Evolutionary conservation across 371 early-diverging fungal genomes (phyloP), one percentile per base, ranked within the genome.

Genomic region (Vittaforma corneae): DNA sequence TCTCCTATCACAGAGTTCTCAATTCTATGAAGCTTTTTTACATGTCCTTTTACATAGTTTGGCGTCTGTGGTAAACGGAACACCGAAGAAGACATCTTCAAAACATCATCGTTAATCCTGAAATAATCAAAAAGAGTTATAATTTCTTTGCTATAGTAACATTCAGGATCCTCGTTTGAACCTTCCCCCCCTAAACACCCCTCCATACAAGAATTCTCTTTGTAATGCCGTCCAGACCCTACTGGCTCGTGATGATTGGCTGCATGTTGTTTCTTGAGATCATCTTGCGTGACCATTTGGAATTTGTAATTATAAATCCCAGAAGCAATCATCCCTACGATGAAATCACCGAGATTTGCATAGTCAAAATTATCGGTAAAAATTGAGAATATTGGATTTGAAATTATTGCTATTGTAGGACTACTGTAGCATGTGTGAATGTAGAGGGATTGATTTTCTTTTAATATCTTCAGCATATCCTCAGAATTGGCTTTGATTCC

Each of bases 311-410:
- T 38, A 30, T 70, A 72, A 20, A 54, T 37, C 37, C 58, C 54
- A 59, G 60, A 72, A 34, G 52, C 65, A 26, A 63, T 30, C 37
- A 72, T n/a, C 24, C 62, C 62, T 29, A 52, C 38, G 5, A 73
- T 48, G 1, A 73, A 64, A 44, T 73, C 73, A 18, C 33, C 56
- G 2, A 73, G 14, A 30, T 32, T 56, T 44, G 22, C 29, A 48
- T 47, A 73, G 54, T 73, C 73, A 50, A 73, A 73, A 52, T 73
- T 68, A 18, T 73, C 73, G 0, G 60, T 44, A 68, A 73, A 73
- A 0, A 68, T n/a, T 26, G 64, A 46, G 32, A 73, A 59, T 28
- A 62, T 42, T 52, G 33, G 6, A 11, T 51, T 32, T 11, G 67
- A 62, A 38, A 72, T 53, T 34, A 72, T 63, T n/a, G 47, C 51